phyloP scores from a whole-genome alignment of 441 rosid species.

The Euphorbia celastroides region DNA sequence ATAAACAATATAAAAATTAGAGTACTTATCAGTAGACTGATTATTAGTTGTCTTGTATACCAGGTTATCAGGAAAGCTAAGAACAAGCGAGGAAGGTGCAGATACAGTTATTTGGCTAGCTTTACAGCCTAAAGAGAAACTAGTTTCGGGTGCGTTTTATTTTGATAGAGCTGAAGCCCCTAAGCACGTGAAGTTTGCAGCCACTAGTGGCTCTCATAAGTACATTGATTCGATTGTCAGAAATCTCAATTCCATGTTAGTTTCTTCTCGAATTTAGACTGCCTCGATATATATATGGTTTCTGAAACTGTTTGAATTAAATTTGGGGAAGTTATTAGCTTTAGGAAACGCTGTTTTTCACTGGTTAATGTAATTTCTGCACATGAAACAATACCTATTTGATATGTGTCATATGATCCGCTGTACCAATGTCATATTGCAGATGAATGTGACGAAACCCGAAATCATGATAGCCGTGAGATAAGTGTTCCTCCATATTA shows the following conservation, averaged over 20 bases:
- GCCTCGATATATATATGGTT: neutral
- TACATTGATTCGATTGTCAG: conserved; percentile 42
- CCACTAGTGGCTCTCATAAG: conserved; percentile 50
- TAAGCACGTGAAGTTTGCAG: conserved; percentile 60
- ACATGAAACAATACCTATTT: neutral
- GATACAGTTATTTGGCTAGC: conserved; percentile 79
- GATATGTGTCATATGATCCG: no score
- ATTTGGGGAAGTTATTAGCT: no score
- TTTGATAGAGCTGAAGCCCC: conserved; percentile 80
- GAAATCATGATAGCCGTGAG: conserved; percentile 41
- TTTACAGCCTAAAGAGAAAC: conserved; percentile 68
- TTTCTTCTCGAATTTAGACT: conserved; percentile 15
- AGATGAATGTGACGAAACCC: conserved; percentile 96
- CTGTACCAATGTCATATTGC: no score
- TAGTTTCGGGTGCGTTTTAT: conserved; percentile 67
- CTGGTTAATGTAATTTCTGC: neutral
- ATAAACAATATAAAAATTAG: no score
- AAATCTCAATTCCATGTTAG: conserved; percentile 39
- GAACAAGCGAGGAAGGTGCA: conserved; percentile 82
- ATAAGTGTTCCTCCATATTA: conserved; percentile 47
- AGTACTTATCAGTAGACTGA: neutral
- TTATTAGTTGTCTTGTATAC: conserved; percentile 3
- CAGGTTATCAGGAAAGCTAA: conserved; percentile 74
- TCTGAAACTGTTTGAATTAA: no score
- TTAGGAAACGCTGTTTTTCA: no score